Percentiles rank a stretch among this genome's conserved stretches.
Evolutionary conservation across 768 basidiomycete genomes (phyloP).

Genomic region (Sutorius australiensis): DNA sequence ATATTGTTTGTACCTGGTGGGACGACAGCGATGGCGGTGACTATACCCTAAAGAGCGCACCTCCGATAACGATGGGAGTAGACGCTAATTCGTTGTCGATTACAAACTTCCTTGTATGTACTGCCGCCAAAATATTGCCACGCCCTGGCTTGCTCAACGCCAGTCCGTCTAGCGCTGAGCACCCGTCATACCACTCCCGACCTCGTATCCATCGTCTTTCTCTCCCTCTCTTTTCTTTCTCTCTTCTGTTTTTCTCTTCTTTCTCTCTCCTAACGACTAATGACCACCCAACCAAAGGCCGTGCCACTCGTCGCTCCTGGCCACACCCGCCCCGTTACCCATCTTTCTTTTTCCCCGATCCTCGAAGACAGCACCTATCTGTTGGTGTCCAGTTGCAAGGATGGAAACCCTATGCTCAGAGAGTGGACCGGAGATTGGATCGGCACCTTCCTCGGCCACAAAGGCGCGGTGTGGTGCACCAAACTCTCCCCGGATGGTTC

Average conservation of each 20-base stretch:
- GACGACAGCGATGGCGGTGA: not conserved
- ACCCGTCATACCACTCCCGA: conserved; percentile 25
- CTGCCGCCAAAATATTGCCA: conserved; percentile 10
- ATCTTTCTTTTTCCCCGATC: conserved; percentile 87
- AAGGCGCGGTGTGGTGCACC: conserved; percentile 96
- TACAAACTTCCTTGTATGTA: not conserved
- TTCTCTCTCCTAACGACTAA: conserved; percentile 38
- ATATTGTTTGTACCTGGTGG: not conserved
- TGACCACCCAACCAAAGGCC: conserved; percentile 62
- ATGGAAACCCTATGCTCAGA: conserved; percentile 95
- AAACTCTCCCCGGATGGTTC: conserved; percentile 86
- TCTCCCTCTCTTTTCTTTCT: not conserved
- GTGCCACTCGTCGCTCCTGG: conserved; percentile 82
- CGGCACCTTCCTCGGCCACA: conserved; percentile 85
- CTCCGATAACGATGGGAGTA: not conserved
- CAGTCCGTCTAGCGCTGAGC: conserved; percentile 47
- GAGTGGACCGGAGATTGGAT: conserved; percentile 99
- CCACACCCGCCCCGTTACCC: conserved; percentile 85
- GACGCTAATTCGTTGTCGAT: not conserved
- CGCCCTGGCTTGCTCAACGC: conserved; percentile 18
- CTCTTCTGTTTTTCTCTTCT: not conserved
- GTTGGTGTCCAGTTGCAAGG: conserved; percentile 96
- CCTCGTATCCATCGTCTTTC: not conserved
- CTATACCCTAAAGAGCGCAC: not conserved
- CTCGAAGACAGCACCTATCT: conserved; percentile 84